Conservation (phyloP, 2,329 filamentous ascomycete genomes). For the Aspergillus latus region DNA sequence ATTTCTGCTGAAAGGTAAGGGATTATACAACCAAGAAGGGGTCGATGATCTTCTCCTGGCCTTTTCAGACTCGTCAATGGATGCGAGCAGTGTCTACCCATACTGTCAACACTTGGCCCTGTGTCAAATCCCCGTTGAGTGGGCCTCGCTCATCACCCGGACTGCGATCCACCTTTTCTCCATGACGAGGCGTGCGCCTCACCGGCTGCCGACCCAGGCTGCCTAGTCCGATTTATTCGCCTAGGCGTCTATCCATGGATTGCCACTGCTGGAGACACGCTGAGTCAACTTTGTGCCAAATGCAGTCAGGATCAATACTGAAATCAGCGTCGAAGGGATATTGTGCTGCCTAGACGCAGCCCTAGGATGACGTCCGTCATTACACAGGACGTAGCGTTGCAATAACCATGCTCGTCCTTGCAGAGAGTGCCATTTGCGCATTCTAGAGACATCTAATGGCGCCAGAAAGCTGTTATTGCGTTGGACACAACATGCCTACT, state of each 20-base stretch:
- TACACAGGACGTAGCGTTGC: background rate
- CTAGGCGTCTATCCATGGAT: background rate
- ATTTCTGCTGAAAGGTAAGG: background rate
- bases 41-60: background rate
- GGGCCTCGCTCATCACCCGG: background rate
- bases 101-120: background rate
- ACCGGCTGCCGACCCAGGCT: too few relatives aligned
- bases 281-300: background rate
- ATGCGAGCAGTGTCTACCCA: too few relatives aligned
- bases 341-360: background rate
- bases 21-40: background rate
- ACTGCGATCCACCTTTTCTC: background rate
- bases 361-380: background rate
- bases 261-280: background rate
- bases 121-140: background rate
- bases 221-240: background rate
- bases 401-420: background rate
- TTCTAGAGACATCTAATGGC: background rate
- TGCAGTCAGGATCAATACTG: background rate
- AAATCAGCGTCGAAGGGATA: background rate
- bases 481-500: background rate
- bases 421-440: background rate
- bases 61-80: too few relatives aligned
- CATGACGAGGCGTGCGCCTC: background rate
- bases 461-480: background rate